Evolutionary conservation across 1,284 basidiomycete genomes (phyloP), one percentile per base, ranked within the genome.

Genomic region (Bothia castanella): DNA sequence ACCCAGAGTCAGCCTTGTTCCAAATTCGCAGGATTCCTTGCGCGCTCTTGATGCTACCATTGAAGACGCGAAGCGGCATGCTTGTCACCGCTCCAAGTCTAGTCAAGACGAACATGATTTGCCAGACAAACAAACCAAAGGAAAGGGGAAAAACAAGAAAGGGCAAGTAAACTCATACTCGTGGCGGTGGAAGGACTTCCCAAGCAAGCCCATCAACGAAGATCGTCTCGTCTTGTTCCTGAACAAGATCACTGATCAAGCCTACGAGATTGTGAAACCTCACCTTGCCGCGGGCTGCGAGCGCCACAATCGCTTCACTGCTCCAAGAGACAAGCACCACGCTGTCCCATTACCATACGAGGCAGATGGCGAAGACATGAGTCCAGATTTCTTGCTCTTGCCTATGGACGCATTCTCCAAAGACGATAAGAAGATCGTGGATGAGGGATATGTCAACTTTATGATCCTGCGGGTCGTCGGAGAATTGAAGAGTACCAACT

Each of bases 271-370:
- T n/a, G 44, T 27, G 1, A 7, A 42, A 42, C 8, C 40, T 10
- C 30, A 31, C 3, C 35, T 35, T 20, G 19, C 11, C 9, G 2
- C 29, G 14, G 3, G 3, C 3, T 20, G 19, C 14, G 13, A 23
- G 10, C 3, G 25, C 5, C n/a, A 19, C 4, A 25, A 20, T 25
- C 47, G 47, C 17, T 48, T 48, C n/a, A 32, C 47, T 12, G 12
- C 39, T 21, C 47, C 47, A 27, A 25, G 19, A 13, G 36, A 47
- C 31, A 27, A 38, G 27, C 9, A 30, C 8, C 36, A 34, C 29
- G 38, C 46, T 4, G 20, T 42, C 20, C 46, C 46, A 20, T n/a
- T 48, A 21, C 5, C 47, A 17, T 49, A 49, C 32, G 40, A 37
- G 25, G 8, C n/a, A 11, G 32, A 42, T 10, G 1, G n/a, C 10